Evolutionary conservation across 2,329 filamentous ascomycete genomes (phyloP), one percentile per base, ranked within the genome.

Genomic region (Lecanoromycetidae sp.): DNA sequence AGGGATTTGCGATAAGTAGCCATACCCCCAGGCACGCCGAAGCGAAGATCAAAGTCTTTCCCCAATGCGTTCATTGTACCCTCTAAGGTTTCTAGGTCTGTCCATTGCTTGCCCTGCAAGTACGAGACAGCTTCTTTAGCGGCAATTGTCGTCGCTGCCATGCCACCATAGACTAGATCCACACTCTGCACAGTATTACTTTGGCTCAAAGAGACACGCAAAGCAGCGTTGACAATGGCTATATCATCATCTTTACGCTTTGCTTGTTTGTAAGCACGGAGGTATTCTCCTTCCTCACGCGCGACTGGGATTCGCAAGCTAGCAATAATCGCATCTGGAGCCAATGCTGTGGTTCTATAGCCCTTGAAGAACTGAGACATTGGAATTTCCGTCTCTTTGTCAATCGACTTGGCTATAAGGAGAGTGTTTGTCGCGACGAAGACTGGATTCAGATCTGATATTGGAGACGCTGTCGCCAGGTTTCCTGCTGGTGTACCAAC

Each of bases 161-260:
- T 91, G 36, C 91, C 91, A 44, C 91, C 91, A 56, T 94, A 96
- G 3, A 94, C 84, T 19, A 98, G 71, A 57, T 83, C 86, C 50
- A 78, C 80, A 53, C 81, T 80, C 51, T 80, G 73, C 5, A 96
- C 85, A 1, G 77, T 62, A 34, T 90, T 77, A 1, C 74, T 71
- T 2, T 83, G 74, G 32, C 80, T 75, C 2, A 96, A 66, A 4
- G 75, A 77, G 4, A 96, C 72, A 29, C 86, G 77, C 48, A 96
- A 65, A 1, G 90, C 87, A 23, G 84, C 80, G 40, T 93, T 96
- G 20, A 96, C 91, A 57, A 98, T 96, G 2, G 91, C 91, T 60
- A 98, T 96, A 60, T 98, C 91, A 58, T 98, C 91, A 57, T 98
- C 91, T 61, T 96, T 96, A 55, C 91, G 72, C 70, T 98, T 98